Conservation (phyloP, 1,284 basidiomycete species). For the Tylopilus sp. region DNA sequence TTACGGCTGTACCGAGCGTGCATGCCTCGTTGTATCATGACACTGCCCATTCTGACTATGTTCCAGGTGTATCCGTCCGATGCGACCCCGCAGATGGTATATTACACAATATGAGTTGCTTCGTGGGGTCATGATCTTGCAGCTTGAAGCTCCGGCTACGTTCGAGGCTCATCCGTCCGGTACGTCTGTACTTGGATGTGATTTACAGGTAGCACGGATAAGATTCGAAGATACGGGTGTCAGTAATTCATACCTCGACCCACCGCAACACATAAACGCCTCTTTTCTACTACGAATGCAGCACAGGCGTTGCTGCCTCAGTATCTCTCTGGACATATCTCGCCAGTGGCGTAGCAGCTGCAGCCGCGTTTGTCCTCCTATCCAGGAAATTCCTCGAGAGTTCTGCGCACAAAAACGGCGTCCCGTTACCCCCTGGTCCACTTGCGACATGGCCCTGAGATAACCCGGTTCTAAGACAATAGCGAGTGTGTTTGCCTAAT, state of each 20-base stretch:
- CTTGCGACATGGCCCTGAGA: constrained; percentile 15
- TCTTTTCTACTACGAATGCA: background rate
- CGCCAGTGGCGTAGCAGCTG: background rate
- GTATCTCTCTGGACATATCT: constrained; percentile 2
- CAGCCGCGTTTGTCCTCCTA: constrained; percentile 1
- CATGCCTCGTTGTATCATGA: background rate
- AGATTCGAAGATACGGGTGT: too few species aligned
- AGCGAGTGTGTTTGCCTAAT: background rate
- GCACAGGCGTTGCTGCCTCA: background rate
- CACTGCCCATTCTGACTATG: background rate
- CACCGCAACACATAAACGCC: background rate
- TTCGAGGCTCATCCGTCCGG: too few species aligned
- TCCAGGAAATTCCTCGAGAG: background rate
- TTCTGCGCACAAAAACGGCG: background rate
- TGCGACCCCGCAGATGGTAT: background rate
- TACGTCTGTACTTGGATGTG: too few species aligned
- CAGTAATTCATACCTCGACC: too few species aligned
- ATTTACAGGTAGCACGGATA: too few species aligned
- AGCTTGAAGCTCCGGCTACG: too few species aligned
- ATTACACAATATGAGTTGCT: too few species aligned
- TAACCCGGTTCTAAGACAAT: constrained; percentile 4
- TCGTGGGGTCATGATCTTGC: too few species aligned
- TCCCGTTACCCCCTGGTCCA: constrained; percentile 9
- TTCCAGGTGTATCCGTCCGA: background rate
- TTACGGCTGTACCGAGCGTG: background rate